Evolutionary conservation across 75 land plant species (phyloP).

Genomic region (Cryptomeria japonica): DNA sequence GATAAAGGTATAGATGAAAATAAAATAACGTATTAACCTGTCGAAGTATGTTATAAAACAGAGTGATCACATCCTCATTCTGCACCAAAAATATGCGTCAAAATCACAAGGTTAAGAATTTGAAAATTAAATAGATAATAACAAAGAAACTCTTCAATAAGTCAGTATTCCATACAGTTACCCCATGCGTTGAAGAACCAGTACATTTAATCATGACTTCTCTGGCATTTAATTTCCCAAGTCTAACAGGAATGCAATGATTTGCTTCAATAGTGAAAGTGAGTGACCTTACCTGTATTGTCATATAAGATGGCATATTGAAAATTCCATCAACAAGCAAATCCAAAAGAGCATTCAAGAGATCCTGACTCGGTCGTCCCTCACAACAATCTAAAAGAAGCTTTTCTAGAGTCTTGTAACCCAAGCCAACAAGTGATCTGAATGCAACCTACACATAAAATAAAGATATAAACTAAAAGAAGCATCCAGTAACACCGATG

Average conservation of each 20-base stretch:
- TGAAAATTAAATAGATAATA: neutral
- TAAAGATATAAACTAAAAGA: neutral
- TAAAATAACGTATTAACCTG: conserved; percentile 50
- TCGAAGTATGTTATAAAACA: conserved; percentile 70
- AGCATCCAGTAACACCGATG: neutral
- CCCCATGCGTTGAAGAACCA: neutral
- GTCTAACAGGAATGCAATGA: neutral
- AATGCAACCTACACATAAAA: conserved; percentile 63
- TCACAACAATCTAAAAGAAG: conserved; percentile 79
- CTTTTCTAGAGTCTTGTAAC: conserved; percentile 83
- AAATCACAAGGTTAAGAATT: neutral
- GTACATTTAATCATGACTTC: neutral
- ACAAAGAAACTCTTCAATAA: neutral
- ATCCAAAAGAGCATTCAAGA: conserved; percentile 78
- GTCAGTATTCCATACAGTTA: neutral
- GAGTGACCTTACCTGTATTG: conserved; percentile 70
- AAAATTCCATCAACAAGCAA: conserved; percentile 96
- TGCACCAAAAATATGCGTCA: conserved; percentile 33
- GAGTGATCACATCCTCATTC: conserved; percentile 94
- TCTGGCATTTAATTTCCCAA: neutral
- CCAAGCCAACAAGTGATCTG: conserved; percentile 81
- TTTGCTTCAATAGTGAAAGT: neutral
- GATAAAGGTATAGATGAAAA: neutral
- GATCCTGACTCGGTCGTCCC: conserved; percentile 60
- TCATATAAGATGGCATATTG: conserved; percentile 35